Evolutionary conservation across 2,329 filamentous ascomycete species (phyloP), one percentile per base, ranked within the genome.

Genomic region (Talaromyces marneffei): DNA sequence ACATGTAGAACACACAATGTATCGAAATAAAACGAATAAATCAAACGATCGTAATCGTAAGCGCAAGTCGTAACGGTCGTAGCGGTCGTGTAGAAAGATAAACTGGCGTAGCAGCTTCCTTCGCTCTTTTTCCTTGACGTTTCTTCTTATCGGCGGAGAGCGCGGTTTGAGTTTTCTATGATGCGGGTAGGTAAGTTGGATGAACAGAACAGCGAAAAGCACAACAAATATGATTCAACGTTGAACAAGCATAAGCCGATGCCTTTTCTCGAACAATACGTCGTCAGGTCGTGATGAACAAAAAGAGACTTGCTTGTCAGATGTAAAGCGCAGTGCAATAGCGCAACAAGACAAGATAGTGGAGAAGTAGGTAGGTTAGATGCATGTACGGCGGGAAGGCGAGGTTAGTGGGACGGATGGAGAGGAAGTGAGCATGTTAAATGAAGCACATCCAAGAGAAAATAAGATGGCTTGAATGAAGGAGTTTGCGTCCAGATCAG

Each of bases 31-130:
- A 54, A 59, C 31, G 33, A 20, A 52, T 20, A 33, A 55, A 50
- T 52, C 25, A 56, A 60, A 57, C 44, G 58, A 59, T 63, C 25
- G 64, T 63, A 46, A 62, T 65, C 63, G 64, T 65, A 60, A 55
- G 59, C 35, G 48, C 42, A 60, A 48, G 57, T 69, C 68, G 68
- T 69, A 66, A 69, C 67, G 69, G 68, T 74, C 71, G 71, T 73
- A 65, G 70, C 67, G 67, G 67, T 70, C 66, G 67, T 69, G 52
- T 44, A 58, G 58, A 50, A 23, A 16, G n/a, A 18, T 29, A 14
- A 31, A 60, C 20, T 8, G n/a, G 50, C 25, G 42, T 2, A n/a
- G 39, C 59, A 57, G 57, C 33, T 60, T 18, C 4, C 29, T 52
- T 52, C 9, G 23, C 48, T 52, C 29, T 52, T 35, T 9, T 52